These are phyloP conservation scores for Quercus engelmannii DNA, from an alignment of 306 rosid species.

Conservation along the genomic window DNA sequence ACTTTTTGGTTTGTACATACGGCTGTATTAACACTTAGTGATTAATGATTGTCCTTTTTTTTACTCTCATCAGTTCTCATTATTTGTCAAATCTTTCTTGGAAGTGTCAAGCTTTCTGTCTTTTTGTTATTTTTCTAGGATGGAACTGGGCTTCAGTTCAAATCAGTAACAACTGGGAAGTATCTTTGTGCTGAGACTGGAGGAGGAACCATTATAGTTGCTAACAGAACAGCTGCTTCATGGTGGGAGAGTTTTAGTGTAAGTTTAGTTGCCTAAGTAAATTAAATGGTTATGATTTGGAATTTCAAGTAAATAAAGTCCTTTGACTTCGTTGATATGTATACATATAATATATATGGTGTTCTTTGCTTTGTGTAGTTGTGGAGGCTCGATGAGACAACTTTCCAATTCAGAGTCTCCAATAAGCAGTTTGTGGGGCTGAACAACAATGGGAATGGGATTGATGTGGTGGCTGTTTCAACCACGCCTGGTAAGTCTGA, in stretches of 20 bases:
- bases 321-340: too few species aligned
- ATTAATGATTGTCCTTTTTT: background rate
- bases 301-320: background rate
- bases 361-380: conserved; percentile 28
- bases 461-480: conserved; percentile 43
- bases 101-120: background rate
- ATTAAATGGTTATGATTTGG: background rate
- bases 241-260: conserved; percentile 73
- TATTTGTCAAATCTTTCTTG: background rate
- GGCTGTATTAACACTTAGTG: background rate
- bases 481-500: conserved; percentile 27
- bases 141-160: conserved; percentile 62
- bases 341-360: background rate
- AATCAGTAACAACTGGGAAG: conserved; percentile 55
- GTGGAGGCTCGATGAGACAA: conserved; percentile 63
- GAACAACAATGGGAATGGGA: conserved; percentile 19
- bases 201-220: conserved; percentile 71
- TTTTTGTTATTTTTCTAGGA: conserved; percentile 33
- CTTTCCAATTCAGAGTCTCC: conserved; percentile 57
- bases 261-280: background rate
- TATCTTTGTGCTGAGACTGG: conserved; percentile 58
- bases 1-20: conserved; percentile 46
- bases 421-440: conserved; percentile 63
- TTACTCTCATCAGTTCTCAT: background rate
- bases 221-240: conserved; percentile 59